A percentile compares a stretch with the other conserved stretches of the same genome.
Conservation (phyloP, 2,329 filamentous ascomycete genomes). For the Pseudogymnoascus sp. region DNA sequence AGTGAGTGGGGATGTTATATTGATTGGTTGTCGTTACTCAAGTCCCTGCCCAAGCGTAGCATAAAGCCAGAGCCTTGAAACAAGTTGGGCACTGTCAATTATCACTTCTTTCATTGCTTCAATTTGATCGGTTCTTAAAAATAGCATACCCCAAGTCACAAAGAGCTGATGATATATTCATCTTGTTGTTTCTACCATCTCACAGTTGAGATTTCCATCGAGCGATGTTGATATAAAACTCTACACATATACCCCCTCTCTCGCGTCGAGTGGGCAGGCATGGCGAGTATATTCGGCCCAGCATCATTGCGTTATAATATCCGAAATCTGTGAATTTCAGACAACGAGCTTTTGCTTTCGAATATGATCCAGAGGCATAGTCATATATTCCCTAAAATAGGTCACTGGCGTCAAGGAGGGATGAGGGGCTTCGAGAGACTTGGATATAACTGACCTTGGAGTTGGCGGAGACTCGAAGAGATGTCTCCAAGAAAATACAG, state of each 20-base stretch:
- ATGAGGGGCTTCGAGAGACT: background rate
- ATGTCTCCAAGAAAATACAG: background rate
- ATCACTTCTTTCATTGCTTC: background rate
- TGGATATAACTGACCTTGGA: too few species aligned
- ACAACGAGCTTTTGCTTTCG: background rate
- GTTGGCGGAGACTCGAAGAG: background rate
- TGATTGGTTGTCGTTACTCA: background rate
- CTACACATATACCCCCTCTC: background rate
- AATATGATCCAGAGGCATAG: background rate
- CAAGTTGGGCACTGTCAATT: background rate
- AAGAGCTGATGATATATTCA: background rate
- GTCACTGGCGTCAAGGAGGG: background rate
- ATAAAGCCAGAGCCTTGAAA: background rate
- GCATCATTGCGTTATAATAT: background rate
- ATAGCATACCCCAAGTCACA: background rate
- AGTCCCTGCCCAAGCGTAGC: background rate
- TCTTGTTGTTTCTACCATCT: background rate
- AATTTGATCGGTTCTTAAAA: background rate
- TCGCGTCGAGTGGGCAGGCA: background rate
- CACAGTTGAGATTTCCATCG: background rate
- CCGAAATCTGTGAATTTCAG: background rate
- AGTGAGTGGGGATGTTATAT: background rate
- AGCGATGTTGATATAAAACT: background rate
- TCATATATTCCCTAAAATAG: background rate
- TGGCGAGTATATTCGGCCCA: background rate